Percentiles rank a stretch among this genome's conserved stretches.
Conservation (phyloP, 306 rosid species). For the Amphicarpaea edgeworthii region DNA sequence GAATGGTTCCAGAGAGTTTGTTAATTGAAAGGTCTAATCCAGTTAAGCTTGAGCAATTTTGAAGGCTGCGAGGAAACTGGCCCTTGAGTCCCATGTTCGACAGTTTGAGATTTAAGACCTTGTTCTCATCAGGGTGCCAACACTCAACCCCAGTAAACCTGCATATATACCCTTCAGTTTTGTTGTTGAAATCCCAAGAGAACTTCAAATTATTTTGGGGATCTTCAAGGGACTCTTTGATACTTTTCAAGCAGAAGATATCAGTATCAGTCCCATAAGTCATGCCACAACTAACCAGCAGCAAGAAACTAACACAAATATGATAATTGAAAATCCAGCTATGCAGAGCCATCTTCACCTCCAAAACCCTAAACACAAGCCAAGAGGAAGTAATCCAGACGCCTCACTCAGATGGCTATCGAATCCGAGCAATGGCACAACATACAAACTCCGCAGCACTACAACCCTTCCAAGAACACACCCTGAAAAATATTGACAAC, state of each 20-base stretch:
- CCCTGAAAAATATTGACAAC: slow-evolving; percentile 36
- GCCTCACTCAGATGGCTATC: slow-evolving; percentile 42
- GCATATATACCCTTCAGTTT: slow-evolving; percentile 72
- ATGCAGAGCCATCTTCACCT: slow-evolving; percentile 54
- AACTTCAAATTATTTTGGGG: slow-evolving; percentile 57
- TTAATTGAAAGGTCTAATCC: slow-evolving; percentile 84
- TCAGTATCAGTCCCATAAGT: slow-evolving; percentile 62
- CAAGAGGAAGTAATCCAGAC: slow-evolving; percentile 31
- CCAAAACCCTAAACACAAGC: slow-evolving; percentile 43
- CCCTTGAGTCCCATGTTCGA: slow-evolving; percentile 83
- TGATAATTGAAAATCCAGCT: slow-evolving; percentile 42
- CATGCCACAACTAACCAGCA: slow-evolving; percentile 56
- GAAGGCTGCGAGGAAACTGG: slow-evolving; percentile 59
- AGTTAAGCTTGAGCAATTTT: slow-evolving; percentile 73
- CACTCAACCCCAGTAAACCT: slow-evolving; percentile 78
- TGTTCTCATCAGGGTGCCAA: slow-evolving; percentile 93
- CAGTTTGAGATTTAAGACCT: slow-evolving; percentile 68
- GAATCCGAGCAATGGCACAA: slow-evolving; percentile 23
- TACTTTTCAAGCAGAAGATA: slow-evolving; percentile 64
- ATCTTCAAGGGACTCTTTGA: slow-evolving; percentile 58
- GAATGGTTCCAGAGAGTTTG: slow-evolving; percentile 65
- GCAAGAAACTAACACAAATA: slow-evolving; percentile 49
- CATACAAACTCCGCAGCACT: slow-evolving; percentile 39
- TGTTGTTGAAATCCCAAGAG: slow-evolving; percentile 75
- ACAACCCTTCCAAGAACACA: slow-evolving; percentile 43